Base-by-base conservation (phyloP, 768 basidiomycete species). In the Amanita pseudoporphyria region DNA sequence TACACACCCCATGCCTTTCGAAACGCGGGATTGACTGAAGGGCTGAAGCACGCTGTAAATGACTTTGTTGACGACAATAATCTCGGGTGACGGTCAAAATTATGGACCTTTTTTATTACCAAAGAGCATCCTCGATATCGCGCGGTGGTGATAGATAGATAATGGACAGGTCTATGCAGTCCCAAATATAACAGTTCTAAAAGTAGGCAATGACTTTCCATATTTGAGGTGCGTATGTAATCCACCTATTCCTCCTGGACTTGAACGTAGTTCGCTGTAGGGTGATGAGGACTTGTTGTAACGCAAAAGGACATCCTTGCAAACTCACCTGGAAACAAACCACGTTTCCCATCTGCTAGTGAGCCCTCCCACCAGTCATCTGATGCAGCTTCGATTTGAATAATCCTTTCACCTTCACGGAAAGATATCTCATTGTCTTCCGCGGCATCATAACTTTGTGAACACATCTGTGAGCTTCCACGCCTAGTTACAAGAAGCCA, bases 381-480 rank as follows among this genome's bases (percentile, higher is more conserved):
- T 7, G 79, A 82, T 5, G 79, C 81, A 47, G 83, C 80, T 58
- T 90, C 87, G 47, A 96, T 87, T 49, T 84, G 72, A 14, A 70
- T 73, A 60, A 96, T 87, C 49, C 71, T 67, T 31, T 93, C 92
- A 22, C 88, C 89, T 62, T 91, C 92, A 26, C 62, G 69, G 76
- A 97, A 91, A 3, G 82, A 74, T 24, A 96, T 67, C 60, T 96
- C 93, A 59, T 97, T 96, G 56, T 92, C 91, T 61, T 96, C 93
- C 0, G 79, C 79, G 0, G 93, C 89, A 9, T 91, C 88, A 58
- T 94, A 95, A 54, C 88, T 93, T 16, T 10, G 3, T 18, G 13
- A 18, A 39, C 6, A 14, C n/a, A n/a, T 18, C 43, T 6, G 47
- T 19, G 24, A 39, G 30, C 22, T n/a, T 35, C 10, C 30, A 47